Percentiles rank a stretch among this genome's conserved stretches.
These are phyloP conservation scores for Scheffersomyces coipomensis DNA, from an alignment of 805 yeast genomes.

Conservation along the genomic window DNA sequence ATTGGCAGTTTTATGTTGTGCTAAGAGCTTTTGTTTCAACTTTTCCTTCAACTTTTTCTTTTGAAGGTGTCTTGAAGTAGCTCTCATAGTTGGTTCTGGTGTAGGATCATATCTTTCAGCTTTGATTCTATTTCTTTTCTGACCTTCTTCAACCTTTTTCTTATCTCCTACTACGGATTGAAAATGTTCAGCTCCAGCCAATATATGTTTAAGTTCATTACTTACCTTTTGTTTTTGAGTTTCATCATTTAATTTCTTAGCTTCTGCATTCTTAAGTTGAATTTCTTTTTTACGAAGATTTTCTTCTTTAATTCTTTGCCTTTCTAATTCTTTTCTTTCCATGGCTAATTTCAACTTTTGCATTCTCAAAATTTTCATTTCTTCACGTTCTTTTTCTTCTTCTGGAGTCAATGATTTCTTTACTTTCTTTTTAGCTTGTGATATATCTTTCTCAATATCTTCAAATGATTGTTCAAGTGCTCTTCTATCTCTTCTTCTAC, in stretches of 20 bases:
- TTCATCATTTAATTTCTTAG: constrained; percentile 5
- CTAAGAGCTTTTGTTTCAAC: constrained; percentile 4
- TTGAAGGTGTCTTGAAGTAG: constrained; percentile 10
- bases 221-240: background rate
- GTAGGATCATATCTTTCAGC: constrained; percentile 27
- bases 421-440: constrained; percentile 5
- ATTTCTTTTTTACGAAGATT: background rate
- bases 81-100: constrained; percentile 10
- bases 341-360: background rate
- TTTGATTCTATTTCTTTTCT: constrained; percentile 29
- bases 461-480: constrained; percentile 11
- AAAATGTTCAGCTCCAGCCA: constrained; percentile 32
- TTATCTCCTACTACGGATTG: constrained; percentile 41
- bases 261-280: constrained; percentile 1
- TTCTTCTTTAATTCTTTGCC: constrained; percentile 7
- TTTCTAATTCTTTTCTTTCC: constrained; percentile 3
- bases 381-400: constrained; percentile 9
- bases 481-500: constrained; percentile 7
- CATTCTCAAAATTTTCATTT: constrained; percentile 1
- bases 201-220: constrained; percentile 5
- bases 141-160: constrained; percentile 27
- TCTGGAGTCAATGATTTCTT: constrained; percentile 12
- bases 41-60: constrained; percentile 5
- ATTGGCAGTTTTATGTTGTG: constrained; percentile 7
- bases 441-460: constrained; percentile 12